Percentiles rank a stretch among this genome's conserved stretches.
phyloP scores from a whole-genome alignment of 495 filamentous ascomycete genomes.

The Corynascus novoguineensis region DNA sequence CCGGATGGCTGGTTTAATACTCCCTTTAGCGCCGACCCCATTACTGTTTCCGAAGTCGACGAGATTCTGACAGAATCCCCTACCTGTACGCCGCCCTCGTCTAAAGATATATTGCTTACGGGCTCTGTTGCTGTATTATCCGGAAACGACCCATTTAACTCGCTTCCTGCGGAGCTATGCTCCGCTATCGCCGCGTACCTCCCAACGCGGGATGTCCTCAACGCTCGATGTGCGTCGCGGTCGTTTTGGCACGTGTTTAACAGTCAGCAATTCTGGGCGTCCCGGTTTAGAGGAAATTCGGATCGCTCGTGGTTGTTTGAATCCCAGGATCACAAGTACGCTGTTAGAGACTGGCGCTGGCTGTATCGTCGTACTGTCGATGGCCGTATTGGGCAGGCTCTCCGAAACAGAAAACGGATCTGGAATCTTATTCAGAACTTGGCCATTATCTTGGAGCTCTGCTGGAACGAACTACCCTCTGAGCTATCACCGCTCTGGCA shows the following conservation, averaged over 20 bases:
- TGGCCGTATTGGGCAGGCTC: background rate
- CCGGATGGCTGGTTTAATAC: background rate
- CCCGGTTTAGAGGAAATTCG: background rate
- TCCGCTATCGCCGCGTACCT: background rate
- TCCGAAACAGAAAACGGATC: background rate
- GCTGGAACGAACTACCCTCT: background rate
- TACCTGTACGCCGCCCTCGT: background rate
- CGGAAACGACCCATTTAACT: background rate
- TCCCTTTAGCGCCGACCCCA: background rate
- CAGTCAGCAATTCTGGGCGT: background rate
- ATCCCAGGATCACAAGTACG: background rate
- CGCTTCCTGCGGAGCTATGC: background rate
- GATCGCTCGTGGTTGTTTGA: slow-evolving; percentile 1
- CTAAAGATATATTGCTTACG: background rate
- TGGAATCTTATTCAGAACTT: background rate
- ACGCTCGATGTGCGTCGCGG: background rate
- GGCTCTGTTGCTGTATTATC: background rate
- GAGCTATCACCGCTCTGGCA: background rate
- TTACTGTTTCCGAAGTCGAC: background rate
- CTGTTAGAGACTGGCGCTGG: background rate
- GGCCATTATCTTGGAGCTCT: background rate
- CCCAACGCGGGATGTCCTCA: background rate
- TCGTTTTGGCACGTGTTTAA: background rate
- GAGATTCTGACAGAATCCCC: background rate
- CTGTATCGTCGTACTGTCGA: background rate